Evolutionary conservation across 768 basidiomycete species (phyloP).

Genomic region (Rhodotorula taiwanensis): DNA sequence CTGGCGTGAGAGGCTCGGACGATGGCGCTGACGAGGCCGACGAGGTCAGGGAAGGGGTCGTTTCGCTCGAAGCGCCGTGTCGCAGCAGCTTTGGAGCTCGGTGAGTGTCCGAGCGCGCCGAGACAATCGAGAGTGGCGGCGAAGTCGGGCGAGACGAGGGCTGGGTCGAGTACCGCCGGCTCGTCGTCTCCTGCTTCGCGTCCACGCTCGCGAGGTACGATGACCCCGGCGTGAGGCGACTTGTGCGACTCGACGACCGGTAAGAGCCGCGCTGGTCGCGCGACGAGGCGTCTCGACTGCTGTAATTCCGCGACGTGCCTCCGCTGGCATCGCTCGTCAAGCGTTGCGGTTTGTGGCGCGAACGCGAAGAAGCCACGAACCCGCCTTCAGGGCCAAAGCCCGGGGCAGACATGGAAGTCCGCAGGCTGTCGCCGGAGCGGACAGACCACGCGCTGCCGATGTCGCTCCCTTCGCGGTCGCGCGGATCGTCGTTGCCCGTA

Average conservation of each 20-base stretch:
- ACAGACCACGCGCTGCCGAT: too few species aligned
- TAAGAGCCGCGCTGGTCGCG: background rate
- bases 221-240: slow-evolving; percentile 4
- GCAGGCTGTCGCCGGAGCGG: background rate
- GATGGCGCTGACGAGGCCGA: slow-evolving; percentile 26
- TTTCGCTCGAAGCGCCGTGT: slow-evolving; percentile 5
- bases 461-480: slow-evolving; percentile 1
- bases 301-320: background rate
- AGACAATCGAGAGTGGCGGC: background rate
- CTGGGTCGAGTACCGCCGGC: slow-evolving; percentile 12
- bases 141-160: slow-evolving; percentile 8
- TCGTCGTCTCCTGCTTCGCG: background rate
- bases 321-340: background rate
- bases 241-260: background rate
- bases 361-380: too few species aligned
- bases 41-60: slow-evolving; percentile 26
- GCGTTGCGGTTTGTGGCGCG: background rate
- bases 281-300: background rate
- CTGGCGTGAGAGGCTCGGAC: slow-evolving; percentile 9
- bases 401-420: background rate
- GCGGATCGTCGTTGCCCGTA: slow-evolving; percentile 6
- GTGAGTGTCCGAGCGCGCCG: background rate
- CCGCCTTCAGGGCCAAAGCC: too few species aligned
- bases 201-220: background rate
- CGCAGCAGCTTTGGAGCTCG: slow-evolving; percentile 13